phyloP scores from a whole-genome alignment of 306 rosid species.

The Prunus campanulata region DNA sequence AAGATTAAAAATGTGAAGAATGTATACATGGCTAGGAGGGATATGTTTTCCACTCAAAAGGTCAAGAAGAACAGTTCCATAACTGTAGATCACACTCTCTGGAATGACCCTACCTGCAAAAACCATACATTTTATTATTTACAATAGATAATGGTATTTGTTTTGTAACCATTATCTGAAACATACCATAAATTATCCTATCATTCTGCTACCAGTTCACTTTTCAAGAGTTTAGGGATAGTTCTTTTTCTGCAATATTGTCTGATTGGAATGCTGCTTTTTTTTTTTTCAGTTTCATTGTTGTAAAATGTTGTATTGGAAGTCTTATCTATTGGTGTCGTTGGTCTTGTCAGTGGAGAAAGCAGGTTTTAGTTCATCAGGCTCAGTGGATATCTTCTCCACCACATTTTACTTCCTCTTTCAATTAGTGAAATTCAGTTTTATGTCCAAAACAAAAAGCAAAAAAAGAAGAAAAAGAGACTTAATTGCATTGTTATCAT shows the following conservation, averaged over 20 bases:
- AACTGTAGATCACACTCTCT: slow-evolving; percentile 19
- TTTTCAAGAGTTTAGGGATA: background rate
- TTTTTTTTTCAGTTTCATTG: background rate
- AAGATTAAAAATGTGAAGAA: slow-evolving; percentile 4
- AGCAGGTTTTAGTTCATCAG: background rate
- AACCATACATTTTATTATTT: background rate
- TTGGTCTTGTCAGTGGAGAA: background rate
- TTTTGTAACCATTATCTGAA: background rate
- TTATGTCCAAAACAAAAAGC: background rate
- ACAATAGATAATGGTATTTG: background rate
- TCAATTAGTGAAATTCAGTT: background rate
- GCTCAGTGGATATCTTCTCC: background rate
- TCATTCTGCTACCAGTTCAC: background rate
- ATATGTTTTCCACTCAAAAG: slow-evolving; percentile 18
- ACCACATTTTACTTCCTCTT: background rate
- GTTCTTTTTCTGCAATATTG: background rate
- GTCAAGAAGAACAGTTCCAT: slow-evolving; percentile 16
- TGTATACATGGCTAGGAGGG: slow-evolving; percentile 35
- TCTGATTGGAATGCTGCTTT: background rate
- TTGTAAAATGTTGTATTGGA: background rate
- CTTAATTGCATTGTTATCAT: background rate
- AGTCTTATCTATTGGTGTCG: background rate
- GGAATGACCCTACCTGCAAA: slow-evolving; percentile 14
- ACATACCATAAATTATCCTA: background rate
- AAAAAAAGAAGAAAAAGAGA: background rate